These are phyloP conservation scores for Boletus huronensis DNA, from an alignment of 768 basidiomycete genomes.

Conservation along the genomic window DNA sequence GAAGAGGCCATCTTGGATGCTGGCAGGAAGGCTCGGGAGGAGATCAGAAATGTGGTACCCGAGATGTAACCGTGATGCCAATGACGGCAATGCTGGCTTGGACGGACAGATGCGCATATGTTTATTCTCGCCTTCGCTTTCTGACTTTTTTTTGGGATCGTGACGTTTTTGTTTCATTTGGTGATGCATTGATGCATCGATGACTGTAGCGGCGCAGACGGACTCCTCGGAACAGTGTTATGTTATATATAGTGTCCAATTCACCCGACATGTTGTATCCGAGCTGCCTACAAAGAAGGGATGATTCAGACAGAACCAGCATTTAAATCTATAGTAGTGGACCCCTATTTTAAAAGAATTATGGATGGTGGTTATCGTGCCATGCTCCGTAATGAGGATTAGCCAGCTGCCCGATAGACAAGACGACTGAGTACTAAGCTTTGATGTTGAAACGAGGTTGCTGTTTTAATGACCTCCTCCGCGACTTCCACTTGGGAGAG, in stretches of 20 bases:
- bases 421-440: too few species aligned
- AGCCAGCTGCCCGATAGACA: background rate
- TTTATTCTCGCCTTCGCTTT: constrained; percentile 2
- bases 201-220: background rate
- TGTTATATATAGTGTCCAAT: background rate
- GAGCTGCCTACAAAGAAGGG: background rate
- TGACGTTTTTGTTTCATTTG: background rate
- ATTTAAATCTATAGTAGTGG: background rate
- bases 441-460: background rate
- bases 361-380: background rate
- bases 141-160: background rate
- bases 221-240: background rate
- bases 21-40: constrained; percentile 14
- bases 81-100: background rate
- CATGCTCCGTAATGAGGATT: background rate
- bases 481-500: background rate
- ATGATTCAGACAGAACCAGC: background rate
- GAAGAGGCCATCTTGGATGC: constrained; percentile 37
- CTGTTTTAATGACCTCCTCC: background rate
- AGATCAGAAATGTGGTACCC: background rate
- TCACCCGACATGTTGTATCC: background rate
- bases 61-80: background rate
- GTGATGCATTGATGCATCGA: background rate
- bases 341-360: background rate
- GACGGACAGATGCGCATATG: constrained; percentile 5